Conservation (phyloP, 352 stramenopile genomes). For the Pythium periplocum region DNA sequence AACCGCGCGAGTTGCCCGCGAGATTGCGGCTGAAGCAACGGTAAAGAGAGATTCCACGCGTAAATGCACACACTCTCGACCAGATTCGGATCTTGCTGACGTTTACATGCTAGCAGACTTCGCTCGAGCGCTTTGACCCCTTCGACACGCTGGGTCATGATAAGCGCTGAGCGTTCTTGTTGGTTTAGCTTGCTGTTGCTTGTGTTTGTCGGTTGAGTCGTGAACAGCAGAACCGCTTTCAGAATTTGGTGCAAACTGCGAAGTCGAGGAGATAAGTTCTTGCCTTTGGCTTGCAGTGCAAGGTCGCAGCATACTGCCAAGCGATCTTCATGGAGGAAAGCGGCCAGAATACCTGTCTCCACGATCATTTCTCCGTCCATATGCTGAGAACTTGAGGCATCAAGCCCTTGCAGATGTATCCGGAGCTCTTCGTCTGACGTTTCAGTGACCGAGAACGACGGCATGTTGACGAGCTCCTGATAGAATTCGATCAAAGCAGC, state of each 20-base stretch:
- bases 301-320: slow-evolving; percentile 39
- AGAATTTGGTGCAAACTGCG: slow-evolving; percentile 58
- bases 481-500: slow-evolving; percentile 55
- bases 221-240: slow-evolving; percentile 33
- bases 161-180: slow-evolving; percentile 26
- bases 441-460: slow-evolving; percentile 23
- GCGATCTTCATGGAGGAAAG: slow-evolving; percentile 27
- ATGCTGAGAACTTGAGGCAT: slow-evolving; percentile 15
- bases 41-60: slow-evolving; percentile 77
- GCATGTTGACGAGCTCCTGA: slow-evolving; percentile 47
- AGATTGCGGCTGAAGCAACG: slow-evolving; percentile 72
- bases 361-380: slow-evolving; percentile 59
- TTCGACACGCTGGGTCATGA: slow-evolving; percentile 56
- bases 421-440: slow-evolving; percentile 30
- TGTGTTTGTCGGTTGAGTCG: slow-evolving; percentile 8
- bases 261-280: slow-evolving; percentile 35
- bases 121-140: slow-evolving; percentile 73
- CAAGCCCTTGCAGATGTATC: slow-evolving; percentile 26
- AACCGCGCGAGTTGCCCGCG: slow-evolving; percentile 63
- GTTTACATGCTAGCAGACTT: slow-evolving; percentile 69
- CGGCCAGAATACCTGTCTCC: slow-evolving; percentile 49
- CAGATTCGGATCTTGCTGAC: slow-evolving; percentile 67
- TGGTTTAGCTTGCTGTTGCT: slow-evolving; percentile 21
- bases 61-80: slow-evolving; percentile 77
- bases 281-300: slow-evolving; percentile 44